Conservation (phyloP, 805 yeast species). For the Komagataella pseudopastoris region DNA sequence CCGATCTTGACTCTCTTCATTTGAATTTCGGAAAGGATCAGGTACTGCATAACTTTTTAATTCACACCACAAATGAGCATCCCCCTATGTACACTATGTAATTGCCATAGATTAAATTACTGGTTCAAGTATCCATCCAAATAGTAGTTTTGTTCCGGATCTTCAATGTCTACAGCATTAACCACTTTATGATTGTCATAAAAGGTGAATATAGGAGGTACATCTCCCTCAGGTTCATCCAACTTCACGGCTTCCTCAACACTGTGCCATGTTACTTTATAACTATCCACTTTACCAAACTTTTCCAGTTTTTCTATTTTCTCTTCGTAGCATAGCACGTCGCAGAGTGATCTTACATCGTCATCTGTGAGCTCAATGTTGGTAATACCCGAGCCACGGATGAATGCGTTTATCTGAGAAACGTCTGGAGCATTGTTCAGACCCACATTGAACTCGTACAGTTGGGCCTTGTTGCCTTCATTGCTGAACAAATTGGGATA, state of each 20-base stretch:
- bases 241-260: slow-evolving; percentile 43
- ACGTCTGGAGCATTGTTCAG: slow-evolving; percentile 49
- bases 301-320: slow-evolving; percentile 72
- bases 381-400: slow-evolving; percentile 58
- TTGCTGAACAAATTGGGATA: slow-evolving; percentile 60
- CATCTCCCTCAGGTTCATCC: not conserved
- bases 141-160: not conserved
- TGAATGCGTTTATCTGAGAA: slow-evolving; percentile 65
- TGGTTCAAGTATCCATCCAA: not conserved
- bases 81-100: not conserved
- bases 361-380: slow-evolving; percentile 62
- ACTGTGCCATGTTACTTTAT: slow-evolving; percentile 76
- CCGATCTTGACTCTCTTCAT: not conserved
- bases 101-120: not conserved
- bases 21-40: not conserved
- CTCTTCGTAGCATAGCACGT: slow-evolving; percentile 79
- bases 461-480: slow-evolving; percentile 15
- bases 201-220: not conserved
- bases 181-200: not conserved
- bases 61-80: not conserved
- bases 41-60: not conserved
- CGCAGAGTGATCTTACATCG: slow-evolving; percentile 75
- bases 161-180: not conserved
- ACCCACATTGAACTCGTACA: slow-evolving; percentile 29
- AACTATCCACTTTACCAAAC: slow-evolving; percentile 43